A percentile compares a stretch with the other conserved stretches of the same genome.
These are phyloP conservation scores for Darksidea phi DNA, from an alignment of 495 filamentous ascomycete species.

Conservation along the genomic window DNA sequence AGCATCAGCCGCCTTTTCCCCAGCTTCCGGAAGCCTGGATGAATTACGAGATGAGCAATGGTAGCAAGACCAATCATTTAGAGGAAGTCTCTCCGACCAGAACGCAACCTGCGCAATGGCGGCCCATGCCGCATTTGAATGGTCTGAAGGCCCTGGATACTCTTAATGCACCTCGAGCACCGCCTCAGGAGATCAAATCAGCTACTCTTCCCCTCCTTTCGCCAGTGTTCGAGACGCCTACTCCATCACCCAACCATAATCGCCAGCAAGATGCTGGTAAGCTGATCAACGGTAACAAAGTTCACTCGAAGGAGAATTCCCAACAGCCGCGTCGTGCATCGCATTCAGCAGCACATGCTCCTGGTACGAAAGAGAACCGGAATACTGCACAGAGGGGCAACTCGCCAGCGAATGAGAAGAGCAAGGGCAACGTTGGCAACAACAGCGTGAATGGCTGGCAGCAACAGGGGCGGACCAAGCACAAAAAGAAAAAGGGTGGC, in stretches of 20 bases:
- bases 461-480: slow-evolving; percentile 36
- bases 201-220: slow-evolving; percentile 42
- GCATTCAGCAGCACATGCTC: slow-evolving; percentile 31
- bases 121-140: slow-evolving; percentile 10
- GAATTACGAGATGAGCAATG: slow-evolving; percentile 9
- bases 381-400: slow-evolving; percentile 6
- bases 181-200: slow-evolving; percentile 32
- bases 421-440: slow-evolving; percentile 12
- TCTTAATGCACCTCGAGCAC: slow-evolving; percentile 17
- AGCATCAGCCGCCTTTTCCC: slow-evolving; percentile 18
- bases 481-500: slow-evolving; percentile 26
- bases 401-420: slow-evolving; percentile 4
- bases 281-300: slow-evolving; percentile 17
- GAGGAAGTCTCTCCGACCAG: slow-evolving; percentile 26
- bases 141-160: slow-evolving; percentile 26
- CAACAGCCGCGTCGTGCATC: slow-evolving; percentile 38
- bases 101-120: slow-evolving; percentile 25
- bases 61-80: slow-evolving; percentile 10
- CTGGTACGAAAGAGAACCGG: slow-evolving; percentile 18
- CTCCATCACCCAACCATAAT: slow-evolving; percentile 47
- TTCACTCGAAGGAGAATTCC: slow-evolving; percentile 24
- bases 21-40: slow-evolving; percentile 23
- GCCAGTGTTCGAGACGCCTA: slow-evolving; percentile 49
- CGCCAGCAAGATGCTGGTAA: slow-evolving; percentile 28
- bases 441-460: slow-evolving; percentile 19